Base-by-base conservation (phyloP, 2,329 filamentous ascomycete species). In the Colletotrichum incanum region DNA sequence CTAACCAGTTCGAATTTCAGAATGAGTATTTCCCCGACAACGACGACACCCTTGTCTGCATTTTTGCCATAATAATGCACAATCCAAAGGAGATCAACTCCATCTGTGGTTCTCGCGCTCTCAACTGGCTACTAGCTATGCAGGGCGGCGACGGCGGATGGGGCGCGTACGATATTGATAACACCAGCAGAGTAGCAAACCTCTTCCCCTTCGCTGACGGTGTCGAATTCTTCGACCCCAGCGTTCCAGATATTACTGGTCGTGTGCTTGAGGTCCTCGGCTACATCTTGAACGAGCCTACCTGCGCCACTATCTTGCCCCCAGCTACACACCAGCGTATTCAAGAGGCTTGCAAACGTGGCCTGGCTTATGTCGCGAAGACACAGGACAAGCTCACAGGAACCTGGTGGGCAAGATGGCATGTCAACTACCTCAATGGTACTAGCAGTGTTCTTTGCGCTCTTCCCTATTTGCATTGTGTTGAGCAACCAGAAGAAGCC, bases 401-500 rank as follows among this genome's bases (percentile, higher is more conserved):
- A 3, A 62, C 65, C 3, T 67, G 65, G 65, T 47, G 65, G 56
- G 56, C 65, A 31, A 67, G 65, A 3, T 67, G 65, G 65, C 65
- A 67, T 26, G 65, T 67, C 47, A 67, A 67, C 65, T 60, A 67
- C 56, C 16, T 67, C 47, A 67, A 67, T 28, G 65, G 65, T 9
- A 67, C 65, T 8, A 62, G 65, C 28, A 67, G 65, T 18, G 65
- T 62, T 12, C 65, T 67, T 6, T 62, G 56, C 37, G 65, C 65
- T 16, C 65, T 67, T 9, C 56, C 65, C 3, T 62, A 62, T 3
- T 6, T 67, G 9, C 31, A 31, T 7, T 45, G 39, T 5, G 1
- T 67, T 26, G 47, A 67, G 1, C 56, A 67, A 31, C 65, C 65
- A n/a, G 56, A 11, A 9, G 49, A 47, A 8, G 47, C 26, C 0